Conservation (phyloP, 495 filamentous ascomycete genomes). For the Platismatia glauca region DNA sequence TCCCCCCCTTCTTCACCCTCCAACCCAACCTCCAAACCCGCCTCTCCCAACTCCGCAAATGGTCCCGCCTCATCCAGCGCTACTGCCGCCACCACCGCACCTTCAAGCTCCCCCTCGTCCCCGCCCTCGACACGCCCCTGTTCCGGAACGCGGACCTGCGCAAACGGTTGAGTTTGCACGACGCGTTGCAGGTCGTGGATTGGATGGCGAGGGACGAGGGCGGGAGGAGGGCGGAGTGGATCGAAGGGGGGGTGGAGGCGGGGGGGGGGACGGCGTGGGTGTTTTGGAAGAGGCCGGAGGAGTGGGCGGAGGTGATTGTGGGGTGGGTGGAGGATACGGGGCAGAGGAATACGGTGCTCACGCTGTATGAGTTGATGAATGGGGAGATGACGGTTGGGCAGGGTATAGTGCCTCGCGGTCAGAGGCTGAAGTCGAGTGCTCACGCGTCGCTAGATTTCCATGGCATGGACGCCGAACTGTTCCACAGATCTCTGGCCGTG, state of each 20-base stretch:
- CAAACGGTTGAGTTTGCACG: constrained; percentile 50
- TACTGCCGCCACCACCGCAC: constrained; percentile 72
- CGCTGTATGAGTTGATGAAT: constrained; percentile 65
- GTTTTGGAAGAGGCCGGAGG: constrained; percentile 62
- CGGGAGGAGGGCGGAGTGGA: constrained; percentile 61
- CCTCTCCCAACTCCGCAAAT: constrained; percentile 68
- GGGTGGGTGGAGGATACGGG: constrained; percentile 61
- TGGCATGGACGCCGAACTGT: constrained; percentile 72
- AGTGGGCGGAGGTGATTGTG: constrained; percentile 58
- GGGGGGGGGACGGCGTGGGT: constrained; percentile 43
- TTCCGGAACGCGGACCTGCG: constrained; percentile 45
- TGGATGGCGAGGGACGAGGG: constrained; percentile 61
- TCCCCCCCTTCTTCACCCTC: constrained; percentile 50
- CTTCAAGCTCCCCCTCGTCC: constrained; percentile 58
- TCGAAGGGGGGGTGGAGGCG: constrained; percentile 28
- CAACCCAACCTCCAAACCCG: constrained; percentile 72
- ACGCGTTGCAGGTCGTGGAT: constrained; percentile 59
- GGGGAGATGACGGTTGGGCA: constrained; percentile 48
- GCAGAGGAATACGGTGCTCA: constrained; percentile 65
- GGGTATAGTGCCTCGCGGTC: not conserved
- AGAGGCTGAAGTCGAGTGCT: not conserved
- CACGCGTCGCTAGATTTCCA: constrained; percentile 56
- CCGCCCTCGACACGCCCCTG: constrained; percentile 50
- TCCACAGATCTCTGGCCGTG: constrained; percentile 66
- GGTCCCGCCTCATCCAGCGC: constrained; percentile 72